Percentiles rank a stretch among this genome's conserved stretches.
Evolutionary conservation across 495 filamentous ascomycete genomes (phyloP).

Genomic region (Glonium stellatum): DNA sequence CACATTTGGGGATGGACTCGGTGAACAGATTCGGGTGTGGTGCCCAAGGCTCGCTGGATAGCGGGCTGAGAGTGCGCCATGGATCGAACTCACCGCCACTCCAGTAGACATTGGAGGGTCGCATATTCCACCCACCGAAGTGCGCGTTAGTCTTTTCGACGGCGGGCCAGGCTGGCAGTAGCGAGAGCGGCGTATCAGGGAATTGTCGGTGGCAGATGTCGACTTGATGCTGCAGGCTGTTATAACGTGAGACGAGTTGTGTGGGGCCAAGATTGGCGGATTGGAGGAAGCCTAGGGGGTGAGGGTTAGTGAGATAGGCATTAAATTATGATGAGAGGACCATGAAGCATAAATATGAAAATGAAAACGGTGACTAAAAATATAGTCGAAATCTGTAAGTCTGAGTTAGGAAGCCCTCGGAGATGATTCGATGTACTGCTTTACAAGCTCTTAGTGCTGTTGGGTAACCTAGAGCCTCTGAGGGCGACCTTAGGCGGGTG

Average conservation of each 20-base stretch:
- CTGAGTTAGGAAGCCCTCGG: too few species aligned
- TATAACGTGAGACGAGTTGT: slow-evolving; percentile 46
- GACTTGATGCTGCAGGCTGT: slow-evolving; percentile 46
- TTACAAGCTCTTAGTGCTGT: too few species aligned
- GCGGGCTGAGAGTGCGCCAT: slow-evolving; percentile 48
- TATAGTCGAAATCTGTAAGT: too few species aligned
- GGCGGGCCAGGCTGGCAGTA: slow-evolving; percentile 41
- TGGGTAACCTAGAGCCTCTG: too few species aligned
- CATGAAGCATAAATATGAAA: too few species aligned
- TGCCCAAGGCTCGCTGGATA: slow-evolving; percentile 42
- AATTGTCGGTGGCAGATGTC: slow-evolving; percentile 49
- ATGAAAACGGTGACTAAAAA: too few species aligned
- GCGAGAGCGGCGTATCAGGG: slow-evolving; percentile 39
- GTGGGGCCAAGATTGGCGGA: slow-evolving; percentile 44
- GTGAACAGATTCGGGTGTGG: slow-evolving; percentile 34
- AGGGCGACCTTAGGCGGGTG: too few species aligned
- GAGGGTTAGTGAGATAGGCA: not conserved
- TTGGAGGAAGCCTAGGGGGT: slow-evolving; percentile 37
- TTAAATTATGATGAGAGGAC: not conserved
- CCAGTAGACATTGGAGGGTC: slow-evolving; percentile 53
- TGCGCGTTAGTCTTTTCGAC: slow-evolving; percentile 38
- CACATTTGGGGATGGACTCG: slow-evolving; percentile 43
- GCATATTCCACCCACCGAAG: slow-evolving; percentile 51
- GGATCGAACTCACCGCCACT: slow-evolving; percentile 53
- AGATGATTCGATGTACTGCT: too few species aligned